Evolutionary conservation across 768 basidiomycete genomes (phyloP).

Genomic region (Collybia nuda): DNA sequence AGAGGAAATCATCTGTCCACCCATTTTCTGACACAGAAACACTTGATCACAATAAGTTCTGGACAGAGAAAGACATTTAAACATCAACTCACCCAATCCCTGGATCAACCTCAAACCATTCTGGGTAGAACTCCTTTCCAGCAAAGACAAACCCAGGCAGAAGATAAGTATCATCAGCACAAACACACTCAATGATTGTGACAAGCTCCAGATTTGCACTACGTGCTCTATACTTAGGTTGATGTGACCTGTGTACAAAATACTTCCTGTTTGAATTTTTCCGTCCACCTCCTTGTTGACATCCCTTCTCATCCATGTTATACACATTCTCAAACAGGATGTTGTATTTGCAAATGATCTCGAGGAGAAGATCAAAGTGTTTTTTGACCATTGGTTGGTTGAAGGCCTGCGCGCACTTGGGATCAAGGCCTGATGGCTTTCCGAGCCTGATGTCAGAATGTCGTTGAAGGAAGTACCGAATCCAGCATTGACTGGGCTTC

Average conservation of each 20-base stretch:
- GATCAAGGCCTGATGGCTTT: constrained; percentile 28
- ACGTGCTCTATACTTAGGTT: constrained; percentile 15
- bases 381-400: constrained; percentile 25
- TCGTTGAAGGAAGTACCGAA: constrained; percentile 15
- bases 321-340: constrained; percentile 29
- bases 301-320: constrained; percentile 38
- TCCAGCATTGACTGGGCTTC: constrained; percentile 6
- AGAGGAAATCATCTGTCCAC: constrained; percentile 38
- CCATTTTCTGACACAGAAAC: constrained; percentile 34
- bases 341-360: constrained; percentile 15
- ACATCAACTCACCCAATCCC: constrained; percentile 14
- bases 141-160: constrained; percentile 34
- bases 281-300: constrained; percentile 27
- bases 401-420: constrained; percentile 29
- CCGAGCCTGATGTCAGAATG: constrained; percentile 19
- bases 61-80: not conserved
- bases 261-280: constrained; percentile 19
- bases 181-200: constrained; percentile 39
- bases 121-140: constrained; percentile 18
- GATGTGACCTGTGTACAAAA: constrained; percentile 11
- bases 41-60: constrained; percentile 16
- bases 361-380: constrained; percentile 20
- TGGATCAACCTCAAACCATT: constrained; percentile 23
- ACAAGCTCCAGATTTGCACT: constrained; percentile 39
- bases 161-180: constrained; percentile 32